Base-by-base conservation (phyloP, 1,139 yeast species). In the Candida sp. region DNA sequence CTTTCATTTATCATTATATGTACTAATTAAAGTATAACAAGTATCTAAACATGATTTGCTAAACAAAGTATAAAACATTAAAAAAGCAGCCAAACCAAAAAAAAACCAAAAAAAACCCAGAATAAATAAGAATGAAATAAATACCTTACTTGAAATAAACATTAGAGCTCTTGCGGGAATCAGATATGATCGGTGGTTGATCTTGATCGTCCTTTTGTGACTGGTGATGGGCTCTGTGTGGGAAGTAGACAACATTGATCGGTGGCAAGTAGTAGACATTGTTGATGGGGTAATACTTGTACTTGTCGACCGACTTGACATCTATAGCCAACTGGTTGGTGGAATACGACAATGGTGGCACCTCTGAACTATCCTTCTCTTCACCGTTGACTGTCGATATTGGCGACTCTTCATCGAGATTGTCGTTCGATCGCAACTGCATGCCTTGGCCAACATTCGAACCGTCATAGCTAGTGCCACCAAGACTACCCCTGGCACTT, bases 211-310 rank as follows among this genome's bases (percentile, higher is more conserved):
- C 57, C 41, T 58, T 57, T 37, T 43, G 69, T 28, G 58, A 56
- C 42, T 67, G 68, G 50, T 76, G 85, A 58, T 81, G 86, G 2
- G 80, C 83, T 5, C 85, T 76, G 60, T 83, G 87, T 1, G 87
- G 87, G 55, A 83, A 78, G 60, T 83, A 83, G 7, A 82, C 86
- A 48, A 78, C 84, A 60, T 82, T 83, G 30, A 83, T 81, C 1
- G 86, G 87, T 7, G 86, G 85, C 48, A 81, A 67, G 64, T 82
- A 82, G 60, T 83, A 83, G 38, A 80, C 84, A 54, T 71, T 74
- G 50, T 83, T 81, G 49, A 83, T 77, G 1, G 86, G 86, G 63
- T 80, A 81, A 55, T 83, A 83, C 56, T 81, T 81, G 61, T 83
- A 83, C 34, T 67, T 62, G 27, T 63, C 65, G 23, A 60, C 58